phyloP scores from a whole-genome alignment of 164 flowering plant genomes.

The Stephania cephalantha region DNA sequence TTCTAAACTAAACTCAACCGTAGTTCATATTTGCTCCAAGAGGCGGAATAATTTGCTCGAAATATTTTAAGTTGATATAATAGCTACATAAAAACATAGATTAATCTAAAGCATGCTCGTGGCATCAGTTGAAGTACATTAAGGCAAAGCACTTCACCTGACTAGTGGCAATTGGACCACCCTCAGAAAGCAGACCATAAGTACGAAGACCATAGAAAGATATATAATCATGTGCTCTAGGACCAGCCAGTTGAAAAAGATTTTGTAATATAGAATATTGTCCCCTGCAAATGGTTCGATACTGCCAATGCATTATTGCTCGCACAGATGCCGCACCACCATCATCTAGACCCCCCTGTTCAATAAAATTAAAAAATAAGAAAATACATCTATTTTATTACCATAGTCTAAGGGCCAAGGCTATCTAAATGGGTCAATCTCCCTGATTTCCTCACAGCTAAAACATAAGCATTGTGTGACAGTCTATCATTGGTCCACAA shows the following conservation, averaged over 20 bases:
- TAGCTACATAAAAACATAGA: not conserved
- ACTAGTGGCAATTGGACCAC: slow-evolving; percentile 77
- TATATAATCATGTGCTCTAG: slow-evolving; percentile 76
- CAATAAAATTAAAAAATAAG: slow-evolving; percentile 6
- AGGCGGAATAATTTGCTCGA: not conserved
- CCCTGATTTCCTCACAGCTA: not conserved
- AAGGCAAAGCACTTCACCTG: slow-evolving; percentile 49
- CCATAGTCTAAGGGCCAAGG: not conserved
- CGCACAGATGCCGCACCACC: slow-evolving; percentile 96
- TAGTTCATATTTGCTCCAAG: not conserved
- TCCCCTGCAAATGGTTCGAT: slow-evolving; percentile 93
- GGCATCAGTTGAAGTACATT: not conserved
- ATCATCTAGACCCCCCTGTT: slow-evolving; percentile 96
- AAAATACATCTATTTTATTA: not conserved
- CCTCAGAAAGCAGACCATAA: slow-evolving; percentile 74
- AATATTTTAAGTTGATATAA: not conserved
- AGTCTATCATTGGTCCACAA: not conserved
- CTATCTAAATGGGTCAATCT: not conserved
- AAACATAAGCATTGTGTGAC: not conserved
- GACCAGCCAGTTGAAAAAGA: slow-evolving; percentile 72
- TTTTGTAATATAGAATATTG: slow-evolving; percentile 72
- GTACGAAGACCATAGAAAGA: slow-evolving; percentile 93
- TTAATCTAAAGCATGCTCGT: not conserved
- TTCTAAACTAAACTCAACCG: not conserved
- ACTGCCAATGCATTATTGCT: slow-evolving; percentile 99